Percentiles rank a stretch among this genome's conserved stretches.
phyloP scores from a whole-genome alignment of 1,139 yeast species.

The Diutina catenulata region DNA sequence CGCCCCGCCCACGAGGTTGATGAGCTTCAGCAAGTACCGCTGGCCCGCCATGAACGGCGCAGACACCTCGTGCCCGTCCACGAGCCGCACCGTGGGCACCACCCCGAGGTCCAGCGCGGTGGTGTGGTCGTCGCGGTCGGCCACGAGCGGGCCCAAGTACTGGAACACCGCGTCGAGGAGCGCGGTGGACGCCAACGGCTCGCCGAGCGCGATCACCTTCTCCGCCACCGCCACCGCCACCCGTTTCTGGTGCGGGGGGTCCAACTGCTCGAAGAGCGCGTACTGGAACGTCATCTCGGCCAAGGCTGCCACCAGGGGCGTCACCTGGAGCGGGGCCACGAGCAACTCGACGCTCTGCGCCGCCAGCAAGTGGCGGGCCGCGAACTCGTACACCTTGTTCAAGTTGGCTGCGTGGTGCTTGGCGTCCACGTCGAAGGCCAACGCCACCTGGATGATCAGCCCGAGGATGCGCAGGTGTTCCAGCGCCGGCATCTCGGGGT shows the following conservation, averaged over 20 bases:
- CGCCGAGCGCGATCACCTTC: slow-evolving; percentile 17
- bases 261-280: slow-evolving; percentile 27
- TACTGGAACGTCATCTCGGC: slow-evolving; percentile 27
- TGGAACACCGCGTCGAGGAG: slow-evolving; percentile 36
- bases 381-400: slow-evolving; percentile 49
- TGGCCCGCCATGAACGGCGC: slow-evolving; percentile 41
- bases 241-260: slow-evolving; percentile 21
- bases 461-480: slow-evolving; percentile 59
- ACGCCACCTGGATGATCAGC: slow-evolving; percentile 50
- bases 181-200: slow-evolving; percentile 15
- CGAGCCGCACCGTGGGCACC: slow-evolving; percentile 20
- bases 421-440: slow-evolving; percentile 55
- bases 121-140: slow-evolving; percentile 19
- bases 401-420: slow-evolving; percentile 36
- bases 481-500: slow-evolving; percentile 53
- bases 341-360: slow-evolving; percentile 44
- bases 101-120: slow-evolving; percentile 29
- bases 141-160: slow-evolving; percentile 26
- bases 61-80: slow-evolving; percentile 20
- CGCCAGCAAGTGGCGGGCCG: slow-evolving; percentile 37
- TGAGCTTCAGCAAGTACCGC: slow-evolving; percentile 58
- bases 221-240: slow-evolving; percentile 32
- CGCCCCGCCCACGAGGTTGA: slow-evolving; percentile 44
- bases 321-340: slow-evolving; percentile 42
- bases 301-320: slow-evolving; percentile 18